Evolutionary conservation across 345 rosid species (phyloP).

Genomic region (Erysimum cheiranthoides): DNA sequence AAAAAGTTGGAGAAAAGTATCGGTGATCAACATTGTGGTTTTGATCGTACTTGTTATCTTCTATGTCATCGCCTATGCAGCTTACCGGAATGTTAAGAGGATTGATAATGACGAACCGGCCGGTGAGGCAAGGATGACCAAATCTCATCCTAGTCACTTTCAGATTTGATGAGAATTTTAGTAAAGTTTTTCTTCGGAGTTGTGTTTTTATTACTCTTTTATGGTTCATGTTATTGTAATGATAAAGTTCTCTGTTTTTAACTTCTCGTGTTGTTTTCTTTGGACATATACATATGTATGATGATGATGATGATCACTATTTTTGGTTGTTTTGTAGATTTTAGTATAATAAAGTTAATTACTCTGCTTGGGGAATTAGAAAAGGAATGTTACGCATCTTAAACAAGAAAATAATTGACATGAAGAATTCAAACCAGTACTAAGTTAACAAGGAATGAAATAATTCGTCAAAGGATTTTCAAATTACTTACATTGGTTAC

Average conservation of each 20-base stretch:
- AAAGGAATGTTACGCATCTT: constrained; percentile 2
- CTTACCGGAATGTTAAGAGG: constrained; percentile 76
- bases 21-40: constrained; percentile 78
- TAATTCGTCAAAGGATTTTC: neutral
- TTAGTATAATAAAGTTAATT: neutral
- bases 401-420: neutral
- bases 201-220: neutral
- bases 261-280: neutral
- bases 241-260: neutral
- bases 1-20: constrained; percentile 96
- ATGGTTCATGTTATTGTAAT: constrained; percentile 1
- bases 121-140: constrained; percentile 81
- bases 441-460: neutral
- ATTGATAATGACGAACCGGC: constrained; percentile 84
- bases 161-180: constrained; percentile 45
- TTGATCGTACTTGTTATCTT: constrained; percentile 74
- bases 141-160: constrained; percentile 71
- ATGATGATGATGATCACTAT: neutral
- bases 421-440: constrained; percentile 4
- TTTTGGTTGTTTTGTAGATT: neutral
- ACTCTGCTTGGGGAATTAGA: neutral
- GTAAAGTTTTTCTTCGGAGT: neutral
- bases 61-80: constrained; percentile 77
- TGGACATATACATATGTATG: neutral
- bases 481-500: constrained; percentile 21